A percentile compares a stretch with the other conserved stretches of the same genome.
Evolutionary conservation across 2,329 filamentous ascomycete species (phyloP).

Genomic region (Akanthomyces muscarius): DNA sequence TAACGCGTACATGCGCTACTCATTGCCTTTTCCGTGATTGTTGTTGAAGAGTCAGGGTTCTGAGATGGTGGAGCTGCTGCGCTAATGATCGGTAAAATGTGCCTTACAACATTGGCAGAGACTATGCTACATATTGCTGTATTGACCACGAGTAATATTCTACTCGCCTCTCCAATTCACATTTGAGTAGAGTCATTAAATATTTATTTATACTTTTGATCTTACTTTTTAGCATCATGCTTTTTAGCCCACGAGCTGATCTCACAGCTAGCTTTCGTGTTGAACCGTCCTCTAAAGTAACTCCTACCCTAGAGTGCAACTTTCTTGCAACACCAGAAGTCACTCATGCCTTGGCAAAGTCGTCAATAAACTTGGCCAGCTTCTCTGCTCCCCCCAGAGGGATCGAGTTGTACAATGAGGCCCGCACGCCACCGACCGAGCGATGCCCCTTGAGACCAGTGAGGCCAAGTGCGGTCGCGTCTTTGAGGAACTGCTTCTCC

Average conservation of each 20-base stretch:
- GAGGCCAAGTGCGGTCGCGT: conserved; percentile 63
- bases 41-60: conserved; percentile 2
- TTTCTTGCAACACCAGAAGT: neutral
- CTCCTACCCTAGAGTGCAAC: neutral
- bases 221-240: neutral
- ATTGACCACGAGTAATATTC: too few relatives aligned
- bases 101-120: neutral
- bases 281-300: neutral
- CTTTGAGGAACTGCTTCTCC: conserved; percentile 76
- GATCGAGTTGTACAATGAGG: conserved; percentile 87
- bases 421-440: conserved; percentile 79
- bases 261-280: conserved; percentile 4
- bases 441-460: conserved; percentile 86
- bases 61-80: neutral
- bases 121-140: neutral
- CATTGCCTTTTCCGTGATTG: neutral
- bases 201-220: neutral
- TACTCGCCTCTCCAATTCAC: too few relatives aligned
- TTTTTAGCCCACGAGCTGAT: conserved; percentile 11
- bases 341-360: conserved; percentile 43
- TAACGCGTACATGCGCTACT: neutral
- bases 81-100: too few relatives aligned
- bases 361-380: conserved; percentile 58
- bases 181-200: neutral
- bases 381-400: conserved; percentile 63